phyloP scores from a whole-genome alignment of 805 yeast genomes.

The Candida ulmi region DNA sequence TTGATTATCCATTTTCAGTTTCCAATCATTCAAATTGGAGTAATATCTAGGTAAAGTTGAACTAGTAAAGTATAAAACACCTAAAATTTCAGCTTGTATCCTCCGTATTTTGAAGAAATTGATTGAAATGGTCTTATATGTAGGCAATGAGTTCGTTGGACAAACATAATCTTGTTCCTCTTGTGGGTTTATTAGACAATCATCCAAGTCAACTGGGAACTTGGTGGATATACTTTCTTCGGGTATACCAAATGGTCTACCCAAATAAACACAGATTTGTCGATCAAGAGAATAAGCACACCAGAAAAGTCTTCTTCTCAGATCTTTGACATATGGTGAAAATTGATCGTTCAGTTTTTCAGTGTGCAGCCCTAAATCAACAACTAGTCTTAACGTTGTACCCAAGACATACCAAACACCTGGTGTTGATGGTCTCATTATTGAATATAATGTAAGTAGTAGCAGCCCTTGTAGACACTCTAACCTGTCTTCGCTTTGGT shows the following conservation, averaged over 20 bases:
- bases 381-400: slow-evolving; percentile 69
- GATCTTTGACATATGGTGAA: slow-evolving; percentile 57
- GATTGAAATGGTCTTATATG: slow-evolving; percentile 64
- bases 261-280: slow-evolving; percentile 79
- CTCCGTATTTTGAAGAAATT: slow-evolving; percentile 65
- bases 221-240: slow-evolving; percentile 70
- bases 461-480: slow-evolving; percentile 72
- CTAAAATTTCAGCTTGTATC: slow-evolving; percentile 74
- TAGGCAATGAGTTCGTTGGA: slow-evolving; percentile 37
- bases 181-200: slow-evolving; percentile 46
- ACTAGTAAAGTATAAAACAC: slow-evolving; percentile 58
- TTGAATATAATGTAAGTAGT: slow-evolving; percentile 61
- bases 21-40: slow-evolving; percentile 56
- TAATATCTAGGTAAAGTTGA: slow-evolving; percentile 67
- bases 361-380: slow-evolving; percentile 79
- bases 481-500: slow-evolving; percentile 52
- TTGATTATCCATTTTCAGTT: slow-evolving; percentile 39
- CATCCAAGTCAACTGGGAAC: slow-evolving; percentile 74
- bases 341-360: slow-evolving; percentile 40
- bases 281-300: slow-evolving; percentile 82
- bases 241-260: slow-evolving; percentile 85
- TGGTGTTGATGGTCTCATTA: slow-evolving; percentile 86
- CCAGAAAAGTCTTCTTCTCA: slow-evolving; percentile 80
- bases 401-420: slow-evolving; percentile 93
- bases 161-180: slow-evolving; percentile 34